Conservation (phyloP, 1,284 basidiomycete species). For the Ceratobasidium sp. region DNA sequence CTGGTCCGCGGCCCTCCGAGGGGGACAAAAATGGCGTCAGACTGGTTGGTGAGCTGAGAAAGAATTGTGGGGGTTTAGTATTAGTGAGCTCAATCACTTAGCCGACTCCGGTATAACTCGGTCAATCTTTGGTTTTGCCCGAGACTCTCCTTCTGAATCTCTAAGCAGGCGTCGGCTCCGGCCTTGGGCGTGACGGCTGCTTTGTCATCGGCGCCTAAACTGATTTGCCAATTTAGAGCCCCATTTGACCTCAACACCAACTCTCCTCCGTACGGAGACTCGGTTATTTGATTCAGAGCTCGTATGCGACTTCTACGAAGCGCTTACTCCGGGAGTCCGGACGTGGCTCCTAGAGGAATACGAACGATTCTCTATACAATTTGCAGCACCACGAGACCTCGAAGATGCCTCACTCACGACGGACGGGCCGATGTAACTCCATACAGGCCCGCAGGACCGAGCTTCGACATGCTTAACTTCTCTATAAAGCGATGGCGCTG, state of each 20-base stretch:
- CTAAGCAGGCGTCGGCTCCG: background rate
- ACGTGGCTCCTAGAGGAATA: background rate
- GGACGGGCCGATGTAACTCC: slow-evolving; percentile 30
- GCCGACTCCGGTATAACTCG: background rate
- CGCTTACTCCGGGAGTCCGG: background rate
- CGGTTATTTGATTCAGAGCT: slow-evolving; percentile 2
- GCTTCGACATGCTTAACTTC: background rate
- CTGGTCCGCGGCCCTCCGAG: slow-evolving; percentile 3
- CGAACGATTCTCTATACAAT: background rate
- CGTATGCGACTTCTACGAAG: background rate
- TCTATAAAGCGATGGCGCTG: background rate
- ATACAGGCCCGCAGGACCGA: slow-evolving; percentile 11
- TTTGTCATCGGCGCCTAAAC: background rate
- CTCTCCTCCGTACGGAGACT: background rate
- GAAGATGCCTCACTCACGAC: background rate
- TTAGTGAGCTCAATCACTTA: too few species aligned
- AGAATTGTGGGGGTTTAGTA: background rate
- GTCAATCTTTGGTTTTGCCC: background rate
- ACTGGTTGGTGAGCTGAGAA: background rate
- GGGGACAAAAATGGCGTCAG: slow-evolving; percentile 4
- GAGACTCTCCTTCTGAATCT: background rate
- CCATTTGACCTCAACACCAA: background rate
- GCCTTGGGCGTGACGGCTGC: background rate
- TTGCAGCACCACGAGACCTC: slow-evolving; percentile 23
- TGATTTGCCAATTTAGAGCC: background rate